Conservation (phyloP, 2,329 filamentous ascomycete species). For the Nannizziopsis arthrosporioides region DNA sequence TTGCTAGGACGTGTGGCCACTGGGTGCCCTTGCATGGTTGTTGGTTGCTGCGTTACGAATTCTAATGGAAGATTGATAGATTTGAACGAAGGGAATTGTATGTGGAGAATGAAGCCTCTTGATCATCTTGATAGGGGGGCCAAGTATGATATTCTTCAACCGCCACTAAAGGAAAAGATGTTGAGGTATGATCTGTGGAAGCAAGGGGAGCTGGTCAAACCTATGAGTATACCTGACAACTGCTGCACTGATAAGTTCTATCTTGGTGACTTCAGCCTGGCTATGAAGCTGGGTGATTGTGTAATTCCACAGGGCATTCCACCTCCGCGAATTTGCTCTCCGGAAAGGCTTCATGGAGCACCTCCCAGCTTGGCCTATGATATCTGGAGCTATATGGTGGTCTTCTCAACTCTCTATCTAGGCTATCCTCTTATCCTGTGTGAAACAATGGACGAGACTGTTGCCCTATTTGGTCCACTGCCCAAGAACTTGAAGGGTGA, state of each 20-base stretch:
- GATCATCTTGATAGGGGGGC: conserved; percentile 8
- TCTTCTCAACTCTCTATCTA: conserved; percentile 13
- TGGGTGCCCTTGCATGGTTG: too few species aligned
- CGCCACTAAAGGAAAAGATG: conserved; percentile 6
- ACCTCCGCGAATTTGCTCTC: conserved; percentile 12
- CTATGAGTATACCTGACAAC: conserved; percentile 6
- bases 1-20: too few species aligned
- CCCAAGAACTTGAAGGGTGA: neutral
- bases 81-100: conserved; percentile 8
- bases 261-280: conserved; percentile 13
- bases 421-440: conserved; percentile 6
- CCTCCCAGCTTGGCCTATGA: conserved; percentile 14
- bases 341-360: conserved; percentile 11
- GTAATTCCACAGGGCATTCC: conserved; percentile 5
- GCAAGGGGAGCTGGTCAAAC: conserved; percentile 10
- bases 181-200: neutral
- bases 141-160: conserved; percentile 11
- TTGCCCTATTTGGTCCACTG: neutral
- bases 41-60: too few species aligned
- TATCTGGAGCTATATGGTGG: conserved; percentile 16
- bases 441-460: too few species aligned
- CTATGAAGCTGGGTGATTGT: conserved; percentile 6
- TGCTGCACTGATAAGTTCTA: conserved; percentile 11
- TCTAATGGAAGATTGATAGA: conserved; percentile 1
- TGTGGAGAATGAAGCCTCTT: conserved; percentile 10